Evolutionary conservation across 108 stramenopile species (phyloP).

Genomic region (Aurantiochytrium sp.): DNA sequence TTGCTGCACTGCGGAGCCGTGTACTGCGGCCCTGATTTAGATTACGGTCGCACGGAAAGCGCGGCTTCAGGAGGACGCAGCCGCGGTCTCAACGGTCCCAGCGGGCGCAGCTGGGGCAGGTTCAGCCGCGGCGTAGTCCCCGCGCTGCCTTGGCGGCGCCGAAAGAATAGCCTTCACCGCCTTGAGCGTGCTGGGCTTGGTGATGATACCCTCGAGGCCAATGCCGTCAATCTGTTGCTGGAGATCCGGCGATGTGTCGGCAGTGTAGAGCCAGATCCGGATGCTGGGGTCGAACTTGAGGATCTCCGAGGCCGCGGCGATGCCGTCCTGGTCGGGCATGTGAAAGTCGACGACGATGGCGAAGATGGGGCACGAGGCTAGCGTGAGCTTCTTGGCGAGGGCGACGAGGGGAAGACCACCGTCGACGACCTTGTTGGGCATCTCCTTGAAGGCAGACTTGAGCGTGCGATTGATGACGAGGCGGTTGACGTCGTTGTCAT

Average conservation of each 20-base stretch:
- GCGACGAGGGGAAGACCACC: not conserved
- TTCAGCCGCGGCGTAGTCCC: no score
- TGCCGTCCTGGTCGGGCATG: not conserved
- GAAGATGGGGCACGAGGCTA: not conserved
- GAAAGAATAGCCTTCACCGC: not conserved
- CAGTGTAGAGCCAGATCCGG: not conserved
- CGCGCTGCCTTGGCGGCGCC: no score
- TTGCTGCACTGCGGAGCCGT: no score
- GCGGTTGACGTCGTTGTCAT: not conserved
- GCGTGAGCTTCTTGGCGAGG: not conserved
- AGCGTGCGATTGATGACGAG: not conserved
- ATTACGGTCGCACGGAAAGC: no score
- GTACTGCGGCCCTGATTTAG: no score
- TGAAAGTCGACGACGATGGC: not conserved
- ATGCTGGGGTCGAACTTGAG: not conserved
- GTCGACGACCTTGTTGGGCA: not conserved
- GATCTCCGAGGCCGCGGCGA: not conserved
- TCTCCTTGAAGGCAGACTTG: not conserved
- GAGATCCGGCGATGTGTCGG: not conserved
- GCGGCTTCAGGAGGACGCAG: no score
- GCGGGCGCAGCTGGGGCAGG: no score
- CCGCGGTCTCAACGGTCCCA: no score
- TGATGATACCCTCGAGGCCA: not conserved
- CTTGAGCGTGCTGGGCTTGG: not conserved
- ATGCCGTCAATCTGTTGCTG: not conserved